Conservation (phyloP, 2,329 filamentous ascomycete genomes). For the Monosporascus sp. region DNA sequence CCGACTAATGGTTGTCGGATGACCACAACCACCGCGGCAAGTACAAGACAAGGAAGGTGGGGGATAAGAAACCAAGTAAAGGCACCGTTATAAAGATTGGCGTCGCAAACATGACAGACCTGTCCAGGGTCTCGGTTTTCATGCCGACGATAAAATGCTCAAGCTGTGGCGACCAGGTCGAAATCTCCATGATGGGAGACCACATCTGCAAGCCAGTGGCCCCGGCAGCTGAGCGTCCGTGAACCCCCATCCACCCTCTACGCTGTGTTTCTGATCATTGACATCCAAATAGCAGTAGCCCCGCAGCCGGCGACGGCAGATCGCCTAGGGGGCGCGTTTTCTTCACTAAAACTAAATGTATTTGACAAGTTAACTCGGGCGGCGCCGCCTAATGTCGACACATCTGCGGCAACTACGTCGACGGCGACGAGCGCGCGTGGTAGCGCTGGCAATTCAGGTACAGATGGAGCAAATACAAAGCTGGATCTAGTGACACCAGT, state of each 20-base stretch:
- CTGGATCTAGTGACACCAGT: slow-evolving; percentile 59
- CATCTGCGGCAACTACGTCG: slow-evolving; percentile 53
- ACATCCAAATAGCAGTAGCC: slow-evolving; percentile 6
- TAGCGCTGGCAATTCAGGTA: slow-evolving; percentile 26
- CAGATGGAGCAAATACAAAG: slow-evolving; percentile 51
- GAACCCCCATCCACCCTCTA: background rate
- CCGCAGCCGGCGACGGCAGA: slow-evolving; percentile 21
- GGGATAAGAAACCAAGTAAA: slow-evolving; percentile 8
- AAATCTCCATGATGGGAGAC: slow-evolving; percentile 82
- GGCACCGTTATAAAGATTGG: slow-evolving; percentile 7
- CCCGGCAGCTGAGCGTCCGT: slow-evolving; percentile 42
- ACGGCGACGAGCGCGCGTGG: background rate
- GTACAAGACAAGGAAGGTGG: slow-evolving; percentile 9
- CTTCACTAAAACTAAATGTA: slow-evolving; percentile 31
- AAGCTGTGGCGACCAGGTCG: slow-evolving; percentile 69
- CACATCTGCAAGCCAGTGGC: slow-evolving; percentile 60
- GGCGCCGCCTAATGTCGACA: slow-evolving; percentile 51
- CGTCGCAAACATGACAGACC: slow-evolving; percentile 37
- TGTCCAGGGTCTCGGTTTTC: slow-evolving; percentile 60
- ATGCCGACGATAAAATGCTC: slow-evolving; percentile 87
- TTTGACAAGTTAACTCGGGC: slow-evolving; percentile 38
- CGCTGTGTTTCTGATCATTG: slow-evolving; percentile 12
- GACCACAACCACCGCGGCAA: slow-evolving; percentile 5
- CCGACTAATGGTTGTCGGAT: slow-evolving; percentile 10
- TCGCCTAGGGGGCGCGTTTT: slow-evolving; percentile 31